Base-by-base conservation (phyloP, 2,329 filamentous ascomycete genomes). In the Xylariaceae sp. region DNA sequence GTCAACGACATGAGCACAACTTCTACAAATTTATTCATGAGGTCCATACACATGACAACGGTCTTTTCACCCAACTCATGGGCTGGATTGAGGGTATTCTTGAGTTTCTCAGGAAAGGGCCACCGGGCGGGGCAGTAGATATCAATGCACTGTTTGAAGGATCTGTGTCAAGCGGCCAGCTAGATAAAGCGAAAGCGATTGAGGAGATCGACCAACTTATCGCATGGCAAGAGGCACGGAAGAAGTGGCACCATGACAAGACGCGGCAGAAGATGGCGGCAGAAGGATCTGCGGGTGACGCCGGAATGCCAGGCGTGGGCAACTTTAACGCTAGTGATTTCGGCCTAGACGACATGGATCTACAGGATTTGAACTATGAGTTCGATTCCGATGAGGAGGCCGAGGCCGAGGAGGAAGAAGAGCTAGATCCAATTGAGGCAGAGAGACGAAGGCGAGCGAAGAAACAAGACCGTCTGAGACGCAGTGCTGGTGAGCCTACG, bases 11-110 rank as follows among this genome's bases (percentile, higher is more conserved):
- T 71, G 91, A 99, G 73, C 86, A 95, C 70, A 96, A 96, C 74
- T 93, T 99, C 70, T 99, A 97, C 81, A 97, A 96, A 72, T 99
- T 99, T 71, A 89, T 99, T 3, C 94, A 99, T 71, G 94, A 99
- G 74, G 93, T 99, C 1, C 94, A 99, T 69, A 86, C 90, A 6
- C 93, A 99, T 66, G 94, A 99, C 70, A 96, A 99, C 59, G 94
- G 94, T 0, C 83, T 99, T 1, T 99, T 99, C 65, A 92, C 92
- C 29, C 90, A 95, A 65, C 82, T 99, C 45, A 99, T 99, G 94
- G 86, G 86, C 21, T 97, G 94, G 94, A 87, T 97, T 39, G 94
- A 99, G 75, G 89, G 88, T 29, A 97, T 99, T 53, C 82, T 99
- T 5, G 90, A 94, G 58, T 99, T 97, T 74, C 77, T 99, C 26